Base-by-base conservation (phyloP, 192 early-diverging fungal genomes). In the Gryganskiella cystojenkinii region DNA sequence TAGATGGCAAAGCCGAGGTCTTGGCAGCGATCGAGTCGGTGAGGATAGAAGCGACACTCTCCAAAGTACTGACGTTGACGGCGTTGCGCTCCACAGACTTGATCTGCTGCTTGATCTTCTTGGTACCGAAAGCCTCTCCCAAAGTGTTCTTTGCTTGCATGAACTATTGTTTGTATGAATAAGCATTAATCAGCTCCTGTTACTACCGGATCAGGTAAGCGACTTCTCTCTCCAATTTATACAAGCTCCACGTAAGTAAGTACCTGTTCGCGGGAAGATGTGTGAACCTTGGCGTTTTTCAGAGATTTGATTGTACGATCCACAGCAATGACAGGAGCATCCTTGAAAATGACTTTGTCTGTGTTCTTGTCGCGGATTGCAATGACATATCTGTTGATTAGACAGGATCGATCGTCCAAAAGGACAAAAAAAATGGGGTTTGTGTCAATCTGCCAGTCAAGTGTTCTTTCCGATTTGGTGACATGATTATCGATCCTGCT, bases 91-190 rank as follows among this genome's bases (percentile, higher is more conserved):
- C 96, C 57, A 87, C 81, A 20, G 92, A 90, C 17, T 86, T 86
- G 63, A 98, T 92, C 63, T 90, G 84, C 57, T 96, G 87, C 64
- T 92, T 90, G 52, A 87, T 81, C 85, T 96, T 97, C 84, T 94
- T 93, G 58, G 92, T 95, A 70, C 97, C 97, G 75, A 99, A 99
- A 19, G 92, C 89, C 73, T 95, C 88, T 63, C 96, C 96, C 53
- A 99, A 84, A 55, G 87, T 83, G 67, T 91, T 93, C 56, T 94
- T 85, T 19, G 93, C 93, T 52, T 80, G 64, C 55, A 84, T 33
- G 30, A 87, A 86, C 82, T 88, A 81, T n/a, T 70, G 42, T 33
- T 62, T 60, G 42, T 47, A 65, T 9, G 31, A 54, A 49, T n/a
- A 35, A 44, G 15, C 67, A 15, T 52, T 33, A 33, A 53, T 24